phyloP scores from a whole-genome alignment of 2,329 filamentous ascomycete species.

The Talaromyces sp. region DNA sequence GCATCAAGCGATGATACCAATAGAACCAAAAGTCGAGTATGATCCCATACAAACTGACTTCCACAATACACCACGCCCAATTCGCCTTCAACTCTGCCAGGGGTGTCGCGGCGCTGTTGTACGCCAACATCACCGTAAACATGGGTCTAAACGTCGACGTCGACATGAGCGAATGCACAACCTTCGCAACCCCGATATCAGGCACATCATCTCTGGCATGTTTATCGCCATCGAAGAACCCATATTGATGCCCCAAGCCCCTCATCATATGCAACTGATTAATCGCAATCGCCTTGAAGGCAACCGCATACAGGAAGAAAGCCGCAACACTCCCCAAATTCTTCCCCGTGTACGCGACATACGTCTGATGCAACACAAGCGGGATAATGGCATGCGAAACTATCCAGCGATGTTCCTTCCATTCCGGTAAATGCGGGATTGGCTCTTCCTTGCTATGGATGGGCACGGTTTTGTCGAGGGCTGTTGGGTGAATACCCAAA shows the following conservation, averaged over 20 bases:
- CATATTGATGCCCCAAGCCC: conserved; percentile 34
- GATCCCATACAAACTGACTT: conserved; percentile 40
- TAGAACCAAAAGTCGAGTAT: conserved; percentile 48
- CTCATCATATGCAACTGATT: conserved; percentile 38
- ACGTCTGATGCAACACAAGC: conserved; percentile 37
- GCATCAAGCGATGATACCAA: conserved; percentile 42
- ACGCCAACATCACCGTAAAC: conserved; percentile 32
- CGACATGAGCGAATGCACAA: conserved; percentile 31
- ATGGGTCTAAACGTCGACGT: conserved; percentile 31
- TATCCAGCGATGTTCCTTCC: conserved; percentile 37
- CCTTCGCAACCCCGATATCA: conserved; percentile 36
- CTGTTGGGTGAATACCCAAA: conserved; percentile 25
- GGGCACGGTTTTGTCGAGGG: conserved; percentile 31
- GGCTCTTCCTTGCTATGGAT: conserved; percentile 40
- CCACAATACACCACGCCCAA: conserved; percentile 37
- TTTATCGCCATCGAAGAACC: conserved; percentile 45
- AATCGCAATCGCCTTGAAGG: conserved; percentile 40
- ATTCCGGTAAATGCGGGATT: conserved; percentile 37
- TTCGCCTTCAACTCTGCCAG: conserved; percentile 21
- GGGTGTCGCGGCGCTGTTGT: conserved; percentile 23
- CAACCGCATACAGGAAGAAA: conserved; percentile 36
- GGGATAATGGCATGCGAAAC: conserved; percentile 37
- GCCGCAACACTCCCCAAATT: conserved; percentile 30
- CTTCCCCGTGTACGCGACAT: conserved; percentile 28
- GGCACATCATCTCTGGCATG: conserved; percentile 43